phyloP scores from a whole-genome alignment of 768 basidiomycete species.

The Tylopilus sp. region DNA sequence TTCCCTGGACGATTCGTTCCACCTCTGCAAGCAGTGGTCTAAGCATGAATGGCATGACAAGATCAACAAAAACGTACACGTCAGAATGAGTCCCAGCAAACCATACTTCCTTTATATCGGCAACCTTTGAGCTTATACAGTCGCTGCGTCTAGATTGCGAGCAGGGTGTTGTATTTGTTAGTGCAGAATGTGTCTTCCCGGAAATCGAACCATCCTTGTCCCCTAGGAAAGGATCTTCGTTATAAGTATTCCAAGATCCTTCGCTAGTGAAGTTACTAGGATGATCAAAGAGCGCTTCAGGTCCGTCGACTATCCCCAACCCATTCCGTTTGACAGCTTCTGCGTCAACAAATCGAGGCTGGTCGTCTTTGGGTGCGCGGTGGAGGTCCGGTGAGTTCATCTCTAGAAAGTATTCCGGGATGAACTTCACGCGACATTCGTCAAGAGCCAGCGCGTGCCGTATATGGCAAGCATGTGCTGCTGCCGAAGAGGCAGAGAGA shows the following conservation, averaged over 20 bases:
- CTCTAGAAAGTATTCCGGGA: slow-evolving; percentile 39
- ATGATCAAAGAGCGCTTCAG: not conserved
- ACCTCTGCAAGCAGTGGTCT: not conserved
- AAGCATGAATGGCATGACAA: not conserved
- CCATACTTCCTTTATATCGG: slow-evolving; percentile 6
- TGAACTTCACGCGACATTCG: slow-evolving; percentile 58
- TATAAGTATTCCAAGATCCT: not conserved
- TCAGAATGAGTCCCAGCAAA: slow-evolving; percentile 6
- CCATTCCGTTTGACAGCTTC: not conserved
- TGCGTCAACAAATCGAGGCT: not conserved
- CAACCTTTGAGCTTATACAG: not conserved
- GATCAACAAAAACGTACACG: not conserved
- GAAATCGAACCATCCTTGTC: not conserved
- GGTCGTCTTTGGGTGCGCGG: not conserved
- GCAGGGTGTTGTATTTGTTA: not conserved
- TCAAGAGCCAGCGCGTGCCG: slow-evolving; percentile 67
- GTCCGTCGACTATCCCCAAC: not conserved
- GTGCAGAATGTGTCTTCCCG: not conserved
- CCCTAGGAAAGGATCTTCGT: not conserved
- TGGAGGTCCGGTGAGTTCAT: slow-evolving; percentile 18
- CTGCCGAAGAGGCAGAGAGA: slow-evolving; percentile 56
- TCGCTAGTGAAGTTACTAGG: not conserved
- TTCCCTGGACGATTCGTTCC: slow-evolving; percentile 3
- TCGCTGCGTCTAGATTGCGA: not conserved
- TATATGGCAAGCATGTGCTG: slow-evolving; percentile 54